Evolutionary conservation across 1,284 basidiomycete genomes (phyloP).

Genomic region (Boletus hoseneyae): DNA sequence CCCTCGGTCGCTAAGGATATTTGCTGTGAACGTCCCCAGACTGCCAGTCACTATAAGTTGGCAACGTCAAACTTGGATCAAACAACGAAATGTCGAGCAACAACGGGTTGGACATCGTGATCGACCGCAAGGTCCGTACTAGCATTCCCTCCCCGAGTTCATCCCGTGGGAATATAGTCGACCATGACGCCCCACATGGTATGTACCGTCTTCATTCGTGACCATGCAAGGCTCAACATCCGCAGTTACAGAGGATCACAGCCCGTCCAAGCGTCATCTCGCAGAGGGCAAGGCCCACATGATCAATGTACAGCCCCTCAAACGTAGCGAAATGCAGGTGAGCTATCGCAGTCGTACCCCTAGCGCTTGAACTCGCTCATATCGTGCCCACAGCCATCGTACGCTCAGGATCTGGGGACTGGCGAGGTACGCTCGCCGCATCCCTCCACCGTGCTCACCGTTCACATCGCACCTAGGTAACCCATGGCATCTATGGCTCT

Average conservation of each 20-base stretch:
- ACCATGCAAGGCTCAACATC: constrained; percentile 13
- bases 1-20: not conserved
- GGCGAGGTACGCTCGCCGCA: constrained; percentile 41
- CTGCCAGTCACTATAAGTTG: constrained; percentile 19
- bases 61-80: not conserved
- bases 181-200: constrained; percentile 71
- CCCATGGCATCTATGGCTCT: constrained; percentile 86
- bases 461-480: constrained; percentile 40
- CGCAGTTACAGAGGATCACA: constrained; percentile 55
- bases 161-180: constrained; percentile 66
- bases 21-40: not conserved
- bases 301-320: constrained; percentile 79
- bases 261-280: constrained; percentile 32
- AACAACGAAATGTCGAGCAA: constrained; percentile 26
- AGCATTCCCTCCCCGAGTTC: constrained; percentile 40
- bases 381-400: constrained; percentile 59
- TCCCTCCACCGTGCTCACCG: constrained; percentile 5
- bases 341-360: constrained; percentile 13
- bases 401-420: constrained; percentile 83
- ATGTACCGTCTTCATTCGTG: constrained; percentile 21
- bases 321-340: constrained; percentile 83
- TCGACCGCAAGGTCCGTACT: constrained; percentile 49
- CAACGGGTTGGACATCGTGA: constrained; percentile 28
- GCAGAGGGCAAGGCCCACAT: constrained; percentile 37
- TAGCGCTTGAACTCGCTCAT: constrained; percentile 12